Evolutionary conservation across 177 flowering plant genomes (phyloP).

Genomic region (Vitis hybrid): DNA sequence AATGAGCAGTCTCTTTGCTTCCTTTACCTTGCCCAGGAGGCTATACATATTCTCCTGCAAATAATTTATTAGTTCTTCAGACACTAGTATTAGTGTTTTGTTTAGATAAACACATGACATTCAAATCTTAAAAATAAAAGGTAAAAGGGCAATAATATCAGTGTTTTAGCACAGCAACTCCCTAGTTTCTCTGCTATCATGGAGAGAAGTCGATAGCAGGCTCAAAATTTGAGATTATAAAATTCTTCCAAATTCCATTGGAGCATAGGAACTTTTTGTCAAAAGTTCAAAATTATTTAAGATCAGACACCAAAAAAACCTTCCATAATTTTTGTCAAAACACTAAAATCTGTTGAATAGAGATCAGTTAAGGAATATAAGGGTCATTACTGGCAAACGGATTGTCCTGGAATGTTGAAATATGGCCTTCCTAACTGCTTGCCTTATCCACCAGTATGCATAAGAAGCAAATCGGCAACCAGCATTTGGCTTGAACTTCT

Average conservation of each 20-base stretch:
- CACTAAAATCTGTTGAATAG: neutral
- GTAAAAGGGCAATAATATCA: neutral
- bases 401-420: conserved; percentile 78
- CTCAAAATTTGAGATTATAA: neutral
- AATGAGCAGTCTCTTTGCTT: conserved; percentile 49
- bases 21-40: conserved; percentile 49
- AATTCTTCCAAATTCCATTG: neutral
- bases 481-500: conserved; percentile 81
- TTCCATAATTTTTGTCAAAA: no score
- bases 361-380: neutral
- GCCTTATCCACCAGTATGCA: conserved; percentile 97
- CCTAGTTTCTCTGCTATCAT: neutral
- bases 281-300: no score
- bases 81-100: neutral
- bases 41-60: conserved; percentile 71
- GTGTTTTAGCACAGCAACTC: neutral
- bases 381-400: conserved; percentile 73
- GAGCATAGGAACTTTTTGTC: neutral
- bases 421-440: conserved; percentile 67
- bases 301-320: no score
- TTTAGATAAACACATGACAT: neutral
- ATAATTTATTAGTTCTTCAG: neutral
- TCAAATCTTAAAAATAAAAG: neutral
- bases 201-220: neutral
- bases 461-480: conserved; percentile 88